Evolutionary conservation across 345 rosid genomes (phyloP), one percentile per base, ranked within the genome.

Genomic region (Abelmoschus esculentus): DNA sequence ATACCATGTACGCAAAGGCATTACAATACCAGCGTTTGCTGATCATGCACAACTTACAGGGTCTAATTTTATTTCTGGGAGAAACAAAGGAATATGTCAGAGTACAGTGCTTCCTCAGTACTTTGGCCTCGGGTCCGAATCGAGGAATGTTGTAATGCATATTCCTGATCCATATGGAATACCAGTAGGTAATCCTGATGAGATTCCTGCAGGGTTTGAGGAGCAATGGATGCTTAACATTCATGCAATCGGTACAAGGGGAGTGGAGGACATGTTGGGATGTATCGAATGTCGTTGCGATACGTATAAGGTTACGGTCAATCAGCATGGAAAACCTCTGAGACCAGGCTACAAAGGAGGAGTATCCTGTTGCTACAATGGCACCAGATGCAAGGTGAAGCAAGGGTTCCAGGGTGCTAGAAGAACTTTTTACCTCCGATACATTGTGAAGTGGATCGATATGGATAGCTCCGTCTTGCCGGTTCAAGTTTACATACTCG

Each of bases 91-190:
- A 36, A 59, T 91, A 73, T 93, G 98, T 73, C 90, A 84, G 70
- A 17, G 19, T 49, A n/a, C 17, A 14, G 2, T 49, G 15, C 77
- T 84, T 53, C 77, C 85, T 2, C 97, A 91, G 70, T 84, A 71
- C 72, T 89, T 78, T 58, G 98, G 98, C 15, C 80, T 84, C 64
- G 97, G 98, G 46, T 93, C 98, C n/a, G 97, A 93, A 73, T 89
- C 97, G 1, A 72, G 98, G 32, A 78, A 76, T 70, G 88, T 96
- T 0, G 81, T 66, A 1, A 87, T 92, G 3, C 61, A 77, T 58
- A 32, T 91, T 75, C 97, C 97, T 4, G 97, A 88, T 78, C 98
- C 97, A 69, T 91, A 84, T 32, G 98, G 92, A 6, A 83, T 93
- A 44, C 92, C 88, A 71, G 55, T 93, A 22, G 95, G 86, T 42